These are phyloP conservation scores for Picochlorum sp. DNA, from an alignment of 139 green algal genomes.

Conservation along the genomic window DNA sequence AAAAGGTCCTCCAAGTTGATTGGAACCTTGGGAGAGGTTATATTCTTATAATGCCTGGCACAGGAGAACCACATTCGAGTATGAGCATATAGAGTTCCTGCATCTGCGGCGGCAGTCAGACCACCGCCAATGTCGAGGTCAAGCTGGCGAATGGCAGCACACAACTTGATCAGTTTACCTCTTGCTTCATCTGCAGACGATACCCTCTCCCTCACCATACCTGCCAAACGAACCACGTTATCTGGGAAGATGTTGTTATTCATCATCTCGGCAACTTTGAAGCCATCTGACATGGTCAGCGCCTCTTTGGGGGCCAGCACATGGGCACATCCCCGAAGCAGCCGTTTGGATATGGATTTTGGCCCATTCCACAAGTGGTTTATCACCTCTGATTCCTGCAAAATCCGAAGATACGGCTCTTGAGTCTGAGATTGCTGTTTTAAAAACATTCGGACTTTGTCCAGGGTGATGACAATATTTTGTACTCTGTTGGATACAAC, in stretches of 20 bases:
- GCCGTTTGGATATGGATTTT: conserved; percentile 38
- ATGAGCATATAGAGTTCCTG: conserved; percentile 45
- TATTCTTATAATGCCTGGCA: conserved; percentile 50
- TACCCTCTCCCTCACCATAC: background rate
- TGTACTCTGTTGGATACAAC: conserved; percentile 64
- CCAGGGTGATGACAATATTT: conserved; percentile 79
- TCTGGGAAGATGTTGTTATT: background rate
- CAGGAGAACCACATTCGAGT: conserved; percentile 58
- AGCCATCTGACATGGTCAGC: conserved; percentile 4
- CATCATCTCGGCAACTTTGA: conserved; percentile 1
- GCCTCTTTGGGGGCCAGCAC: conserved; percentile 12
- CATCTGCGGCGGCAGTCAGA: conserved; percentile 51
- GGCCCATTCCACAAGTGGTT: conserved; percentile 55
- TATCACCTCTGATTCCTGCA: conserved; percentile 48
- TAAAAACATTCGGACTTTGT: conserved; percentile 77
- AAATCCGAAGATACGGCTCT: conserved; percentile 38
- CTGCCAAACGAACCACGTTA: conserved; percentile 2
- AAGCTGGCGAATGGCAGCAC: conserved; percentile 31
- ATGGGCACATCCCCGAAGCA: conserved; percentile 26
- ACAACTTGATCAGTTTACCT: conserved; percentile 32
- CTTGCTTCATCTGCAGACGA: conserved; percentile 14
- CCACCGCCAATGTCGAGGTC: conserved; percentile 31
- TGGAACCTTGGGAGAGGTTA: conserved; percentile 47
- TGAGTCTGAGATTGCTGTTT: conserved; percentile 18
- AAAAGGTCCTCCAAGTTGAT: conserved; percentile 43